Percentiles rank a stretch among this genome's conserved stretches.
Conservation (phyloP, 2,329 filamentous ascomycete genomes). For the Paramyrothecium sp. region DNA sequence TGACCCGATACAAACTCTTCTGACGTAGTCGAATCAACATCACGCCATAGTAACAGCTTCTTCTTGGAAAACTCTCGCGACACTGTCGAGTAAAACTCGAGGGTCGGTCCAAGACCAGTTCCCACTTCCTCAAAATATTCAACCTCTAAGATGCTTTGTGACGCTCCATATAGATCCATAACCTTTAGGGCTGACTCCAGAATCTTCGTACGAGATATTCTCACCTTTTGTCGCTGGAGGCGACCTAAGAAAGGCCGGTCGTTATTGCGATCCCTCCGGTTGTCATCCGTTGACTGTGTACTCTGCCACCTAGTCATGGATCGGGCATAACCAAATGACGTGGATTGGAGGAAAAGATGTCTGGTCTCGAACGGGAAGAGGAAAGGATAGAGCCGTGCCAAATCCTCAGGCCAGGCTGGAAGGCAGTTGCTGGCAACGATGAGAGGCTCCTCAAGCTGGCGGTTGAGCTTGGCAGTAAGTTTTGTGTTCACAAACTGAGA, state of each 20-base stretch:
- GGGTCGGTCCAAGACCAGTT: constrained; percentile 88
- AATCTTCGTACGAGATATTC: constrained; percentile 91
- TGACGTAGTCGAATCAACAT: constrained; percentile 71
- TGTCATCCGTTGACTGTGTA: constrained; percentile 77
- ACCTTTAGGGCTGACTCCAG: constrained; percentile 96
- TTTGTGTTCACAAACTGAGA: constrained; percentile 99
- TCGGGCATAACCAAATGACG: constrained; percentile 94
- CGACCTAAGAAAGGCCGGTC: constrained; percentile 89
- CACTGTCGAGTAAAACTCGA: constrained; percentile 97
- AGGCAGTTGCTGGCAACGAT: constrained; percentile 97
- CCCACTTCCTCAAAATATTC: constrained; percentile 99
- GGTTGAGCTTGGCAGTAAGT: constrained; percentile 93
- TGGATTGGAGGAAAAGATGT: constrained; percentile 95
- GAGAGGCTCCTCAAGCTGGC: constrained; percentile 92
- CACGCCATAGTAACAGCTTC: constrained; percentile 94
- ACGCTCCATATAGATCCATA: constrained; percentile 98
- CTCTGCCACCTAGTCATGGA: constrained; percentile 99
- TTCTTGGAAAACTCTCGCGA: constrained; percentile 97
- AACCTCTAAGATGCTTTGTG: constrained; percentile 91
- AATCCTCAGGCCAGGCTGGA: constrained; percentile 92
- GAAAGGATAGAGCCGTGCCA: constrained; percentile 92
- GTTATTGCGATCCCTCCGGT: constrained; percentile 79
- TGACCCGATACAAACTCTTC: constrained; percentile 84
- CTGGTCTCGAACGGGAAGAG: constrained; percentile 97
- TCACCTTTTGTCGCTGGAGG: constrained; percentile 94